Base-by-base conservation (phyloP, 2,329 filamentous ascomycete genomes). In the Verticillium alfalfae region DNA sequence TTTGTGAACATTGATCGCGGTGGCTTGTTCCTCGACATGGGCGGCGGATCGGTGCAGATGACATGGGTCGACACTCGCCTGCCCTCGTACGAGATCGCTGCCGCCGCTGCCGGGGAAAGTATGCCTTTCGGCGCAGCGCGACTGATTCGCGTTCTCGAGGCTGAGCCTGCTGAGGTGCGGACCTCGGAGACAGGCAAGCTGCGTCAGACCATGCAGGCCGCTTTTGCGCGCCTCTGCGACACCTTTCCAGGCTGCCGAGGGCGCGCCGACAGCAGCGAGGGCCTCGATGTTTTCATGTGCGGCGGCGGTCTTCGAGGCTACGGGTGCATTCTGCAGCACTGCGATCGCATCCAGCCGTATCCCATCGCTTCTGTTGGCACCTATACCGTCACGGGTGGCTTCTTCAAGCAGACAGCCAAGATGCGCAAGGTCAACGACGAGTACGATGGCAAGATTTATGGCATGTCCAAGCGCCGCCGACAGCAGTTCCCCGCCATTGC, bases 281-380 rank as follows among this genome's bases (percentile, higher is more conserved):
- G 83, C 5, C 80, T 93, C 62, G 86, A 89, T 38, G 79, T 97
- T 9, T 97, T 93, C 72, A 86, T 97, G 62, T 96, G 91, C 65
- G 93, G 93, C 54, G 93, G 93, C 31, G 93, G 93, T 0, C 96
- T 97, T 71, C 82, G 93, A 39, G 93, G 93, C 16, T 97, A 96
- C 81, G 93, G 93, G 7, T 96, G 92, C 73, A 87, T 96, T 70
- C 81, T 97, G 59, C 93, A 96, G 89, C 88, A 90, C 71, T 84
- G 85, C 66, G 90, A 94, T 68, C 75, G 79, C 6, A 84, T 92
- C 54, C 79, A 83, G 60, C 92, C 92, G 0, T 97, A 96, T 72
- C 93, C 93, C 0, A 90, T 97, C 34, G 86, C 92, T 0, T 88
- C 89, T 22, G 89, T 95, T 72, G 93, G 93, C 64, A 88, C 90